Conservation (phyloP, 2,329 filamentous ascomycete species). For the Neopestalotiopsis rosae region DNA sequence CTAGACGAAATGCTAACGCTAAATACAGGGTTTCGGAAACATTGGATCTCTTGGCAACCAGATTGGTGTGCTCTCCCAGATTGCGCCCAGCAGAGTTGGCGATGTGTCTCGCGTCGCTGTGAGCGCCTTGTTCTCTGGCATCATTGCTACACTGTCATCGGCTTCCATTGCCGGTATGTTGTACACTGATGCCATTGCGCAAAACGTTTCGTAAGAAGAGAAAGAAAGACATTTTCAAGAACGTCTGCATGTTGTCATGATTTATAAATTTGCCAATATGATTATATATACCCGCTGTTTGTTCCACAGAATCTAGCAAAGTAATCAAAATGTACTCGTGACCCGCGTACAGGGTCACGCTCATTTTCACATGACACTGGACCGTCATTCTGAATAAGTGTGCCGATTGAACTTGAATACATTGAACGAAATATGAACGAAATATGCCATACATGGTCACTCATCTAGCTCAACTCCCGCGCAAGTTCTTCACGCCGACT, state of each 20-base stretch:
- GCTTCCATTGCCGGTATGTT: constrained; percentile 81
- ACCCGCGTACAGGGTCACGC: no score
- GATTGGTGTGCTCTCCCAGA: constrained; percentile 84
- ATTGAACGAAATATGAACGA: background rate
- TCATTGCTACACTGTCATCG: constrained; percentile 79
- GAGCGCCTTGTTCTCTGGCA: constrained; percentile 78
- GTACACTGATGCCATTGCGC: constrained; percentile 52
- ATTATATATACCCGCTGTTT: background rate
- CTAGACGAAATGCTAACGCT: constrained; percentile 20
- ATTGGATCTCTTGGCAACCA: constrained; percentile 87
- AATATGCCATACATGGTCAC: background rate
- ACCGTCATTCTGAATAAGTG: no score
- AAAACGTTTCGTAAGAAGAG: constrained; percentile 4
- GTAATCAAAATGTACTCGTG: background rate
- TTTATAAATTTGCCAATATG: background rate
- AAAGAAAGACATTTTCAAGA: background rate
- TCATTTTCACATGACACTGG: no score
- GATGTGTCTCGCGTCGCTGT: constrained; percentile 79
- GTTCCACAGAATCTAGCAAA: background rate
- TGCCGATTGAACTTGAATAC: no score
- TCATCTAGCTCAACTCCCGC: background rate
- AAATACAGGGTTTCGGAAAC: constrained; percentile 72
- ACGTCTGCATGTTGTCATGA: constrained; percentile 4
- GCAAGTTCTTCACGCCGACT: constrained; percentile 8
- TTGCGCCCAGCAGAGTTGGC: constrained; percentile 74